Evolutionary conservation across 257 asterid species (phyloP), one percentile per base, ranked within the genome.

Genomic region (Penstemon newberryi): DNA sequence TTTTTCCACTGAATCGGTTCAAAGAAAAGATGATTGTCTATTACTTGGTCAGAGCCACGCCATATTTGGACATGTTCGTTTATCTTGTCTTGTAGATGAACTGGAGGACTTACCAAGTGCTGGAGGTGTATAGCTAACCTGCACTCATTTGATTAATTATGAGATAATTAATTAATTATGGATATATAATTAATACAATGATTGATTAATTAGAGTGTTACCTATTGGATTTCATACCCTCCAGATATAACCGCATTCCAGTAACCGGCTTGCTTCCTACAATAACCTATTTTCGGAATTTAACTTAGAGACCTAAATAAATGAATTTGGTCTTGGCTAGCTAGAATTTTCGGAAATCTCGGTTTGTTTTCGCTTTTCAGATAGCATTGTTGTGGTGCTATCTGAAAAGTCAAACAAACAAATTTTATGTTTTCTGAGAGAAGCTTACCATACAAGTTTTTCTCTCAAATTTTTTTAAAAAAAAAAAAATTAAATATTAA

Each of bases 171-270:
- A 9, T 46, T 46, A 46, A 46, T 7, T 10, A 63, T 3, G 5
- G 4, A 47, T 25, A 2, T 10, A 18, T 7, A 49, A 9, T 8
- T 1, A 45, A 6, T 7, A 25, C 4, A 4, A 43, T 7, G 1
- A 9, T 10, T 33, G n/a, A 45, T 58, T 15, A n/a, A 61, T 25
- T 12, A 5, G 59, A 40, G 42, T 11, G 44, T 68, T 77, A 91
- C 96, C 96, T 82, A 43, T 90, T 83, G 75, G 88, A 78, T 67
- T 93, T 93, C 63, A 79, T 78, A 54, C 99, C 95, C 75, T 93
- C 99, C 1, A 90, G 89, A 68, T 82, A 88, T 53, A 93, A 74
- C 19, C 99, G 83, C 86, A 93, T 87, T 63, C 99, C 99, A 5
- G 94, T 90, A n/a, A 88, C 87, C 0, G 97, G 97, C 39, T 63